Base-by-base conservation (phyloP, 2,329 filamentous ascomycete species). In the Ophiosphaerella herpotricha region DNA sequence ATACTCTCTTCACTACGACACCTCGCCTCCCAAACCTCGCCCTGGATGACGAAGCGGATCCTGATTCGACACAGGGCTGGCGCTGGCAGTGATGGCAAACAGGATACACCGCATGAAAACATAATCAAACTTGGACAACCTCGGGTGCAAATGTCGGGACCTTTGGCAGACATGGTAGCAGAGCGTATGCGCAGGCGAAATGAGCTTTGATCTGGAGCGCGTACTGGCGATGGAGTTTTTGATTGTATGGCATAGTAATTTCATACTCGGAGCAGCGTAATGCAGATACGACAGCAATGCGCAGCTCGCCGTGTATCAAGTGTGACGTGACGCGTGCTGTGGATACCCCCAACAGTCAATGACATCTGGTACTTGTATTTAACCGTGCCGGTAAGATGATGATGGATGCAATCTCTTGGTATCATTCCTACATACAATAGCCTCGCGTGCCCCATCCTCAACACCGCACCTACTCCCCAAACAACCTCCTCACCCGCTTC, bases 401-500 rank as follows among this genome's bases (percentile, higher is more conserved):
- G 11, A n/a, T n/a, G 16, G 11, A 21, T 47, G 46, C 46, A 48
- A 43, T 40, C 21, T 29, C 34, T 46, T 46, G 37, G 39, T 45
- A 40, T 39, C 41, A 42, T 33, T 31, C 32, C 21, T 35, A 32
- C n/a, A 23, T 3, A 36, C 37, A n/a, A 11, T 38, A 14, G 41
- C 32, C 37, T 23, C 23, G 44, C 39, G 11, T 21, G 8, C 38
- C 14, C 7, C 7, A 46, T 52, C 46, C 26, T 8, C 26, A 29
- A 29, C 26, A 29, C 40, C 36, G 7, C 39, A 32, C 1, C 8
- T 84, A 92, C 78, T 92, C 85, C 60, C 85, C 85, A 75, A 88
- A 88, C 57, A 90, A 68, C 66, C 86, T 84, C 72, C 84, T 80
- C 58, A 99, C 94, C 61, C 94, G 84, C 77, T 92, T 89, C 76